phyloP scores from a whole-genome alignment of 768 basidiomycete genomes.

The Collybia sordida region DNA sequence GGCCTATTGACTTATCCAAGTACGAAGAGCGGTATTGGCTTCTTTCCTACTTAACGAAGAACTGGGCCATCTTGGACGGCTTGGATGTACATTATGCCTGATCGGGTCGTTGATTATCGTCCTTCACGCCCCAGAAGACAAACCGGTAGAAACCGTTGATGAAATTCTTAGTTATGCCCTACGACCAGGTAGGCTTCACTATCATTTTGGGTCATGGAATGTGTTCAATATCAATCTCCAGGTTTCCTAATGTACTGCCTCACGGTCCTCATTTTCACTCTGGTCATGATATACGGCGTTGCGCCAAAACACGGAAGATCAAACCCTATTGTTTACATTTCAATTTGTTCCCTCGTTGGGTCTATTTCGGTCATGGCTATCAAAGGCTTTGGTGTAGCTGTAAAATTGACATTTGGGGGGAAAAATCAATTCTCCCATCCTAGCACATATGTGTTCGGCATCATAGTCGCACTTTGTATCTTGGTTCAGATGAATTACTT shows the following conservation, averaged over 20 bases:
- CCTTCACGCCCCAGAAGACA: conserved; percentile 95
- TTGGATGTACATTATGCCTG: conserved; percentile 82
- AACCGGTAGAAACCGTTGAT: conserved; percentile 88
- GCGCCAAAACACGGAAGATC: conserved; percentile 84
- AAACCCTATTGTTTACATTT: conserved; percentile 90
- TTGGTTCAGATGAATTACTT: conserved; percentile 95
- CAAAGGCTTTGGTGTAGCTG: conserved; percentile 96
- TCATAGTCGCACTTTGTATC: conserved; percentile 82
- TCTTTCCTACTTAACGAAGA: conserved; percentile 92
- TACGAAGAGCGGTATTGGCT: conserved; percentile 82
- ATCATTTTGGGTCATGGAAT: background rate
- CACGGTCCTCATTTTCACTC: conserved; percentile 74
- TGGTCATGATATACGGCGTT: conserved; percentile 86
- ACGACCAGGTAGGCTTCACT: conserved; percentile 70
- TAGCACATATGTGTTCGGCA: conserved; percentile 94
- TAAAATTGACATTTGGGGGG: conserved; percentile 90
- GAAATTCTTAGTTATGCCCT: conserved; percentile 91
- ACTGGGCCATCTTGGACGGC: conserved; percentile 87
- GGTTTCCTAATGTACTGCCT: conserved; percentile 92
- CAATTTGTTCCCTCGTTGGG: conserved; percentile 94
- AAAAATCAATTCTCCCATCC: conserved; percentile 95
- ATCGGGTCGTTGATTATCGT: conserved; percentile 93
- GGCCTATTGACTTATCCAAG: background rate
- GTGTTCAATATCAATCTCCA: conserved; percentile 24
- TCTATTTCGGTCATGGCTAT: conserved; percentile 98